These are phyloP conservation scores for Colletotrichum theobromicola DNA, from an alignment of 2,329 filamentous ascomycete genomes.

Conservation along the genomic window DNA sequence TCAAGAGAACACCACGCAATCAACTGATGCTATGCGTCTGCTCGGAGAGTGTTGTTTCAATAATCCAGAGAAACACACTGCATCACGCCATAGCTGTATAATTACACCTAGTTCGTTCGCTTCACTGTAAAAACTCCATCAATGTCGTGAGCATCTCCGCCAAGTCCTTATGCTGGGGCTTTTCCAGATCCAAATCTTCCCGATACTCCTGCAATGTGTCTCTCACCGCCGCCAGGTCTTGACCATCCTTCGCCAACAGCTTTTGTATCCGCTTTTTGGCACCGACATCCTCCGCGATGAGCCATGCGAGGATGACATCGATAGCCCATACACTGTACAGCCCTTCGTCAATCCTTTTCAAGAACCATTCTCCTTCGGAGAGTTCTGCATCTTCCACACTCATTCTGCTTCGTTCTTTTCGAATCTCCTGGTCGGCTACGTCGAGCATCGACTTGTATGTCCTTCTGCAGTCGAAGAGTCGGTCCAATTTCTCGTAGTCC, in stretches of 20 bases:
- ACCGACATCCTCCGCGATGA: conserved; percentile 86
- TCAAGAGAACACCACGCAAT: background rate
- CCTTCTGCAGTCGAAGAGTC: conserved; percentile 72
- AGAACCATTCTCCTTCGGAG: conserved; percentile 74
- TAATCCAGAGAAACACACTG: background rate
- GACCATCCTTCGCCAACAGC: conserved; percentile 71
- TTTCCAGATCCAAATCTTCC: conserved; percentile 57
- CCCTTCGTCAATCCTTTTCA: conserved; percentile 80
- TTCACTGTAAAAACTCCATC: conserved; percentile 49
- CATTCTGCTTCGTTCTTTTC: conserved; percentile 38
- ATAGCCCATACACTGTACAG: conserved; percentile 83
- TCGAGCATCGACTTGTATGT: conserved; percentile 71
- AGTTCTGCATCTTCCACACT: conserved; percentile 61
- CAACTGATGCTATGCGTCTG: background rate
- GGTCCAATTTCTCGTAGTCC: conserved; percentile 83
- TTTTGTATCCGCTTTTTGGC: conserved; percentile 69
- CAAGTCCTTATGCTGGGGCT: conserved; percentile 63
- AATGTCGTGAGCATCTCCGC: conserved; percentile 61
- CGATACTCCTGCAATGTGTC: conserved; percentile 69
- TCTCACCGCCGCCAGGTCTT: conserved; percentile 67
- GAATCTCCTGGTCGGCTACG: conserved; percentile 68
- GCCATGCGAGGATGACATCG: conserved; percentile 87
- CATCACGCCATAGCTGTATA: background rate
- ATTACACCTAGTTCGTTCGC: background rate
- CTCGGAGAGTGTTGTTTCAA: background rate